phyloP scores from a whole-genome alignment of 2,329 filamentous ascomycete species.

The Lachnum nothofagi region DNA sequence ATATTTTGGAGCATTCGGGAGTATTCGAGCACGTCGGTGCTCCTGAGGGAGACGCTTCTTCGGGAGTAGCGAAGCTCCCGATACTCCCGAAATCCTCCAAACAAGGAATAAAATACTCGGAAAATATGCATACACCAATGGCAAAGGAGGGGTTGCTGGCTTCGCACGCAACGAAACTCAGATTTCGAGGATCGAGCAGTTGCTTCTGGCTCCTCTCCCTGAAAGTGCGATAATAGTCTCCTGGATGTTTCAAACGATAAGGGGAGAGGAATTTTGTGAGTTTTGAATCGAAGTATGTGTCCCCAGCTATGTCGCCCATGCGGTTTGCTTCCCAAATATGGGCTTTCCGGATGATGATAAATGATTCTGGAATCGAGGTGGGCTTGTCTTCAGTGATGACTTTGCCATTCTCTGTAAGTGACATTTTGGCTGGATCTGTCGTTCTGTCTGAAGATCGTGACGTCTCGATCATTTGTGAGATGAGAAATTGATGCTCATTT shows the following conservation, averaged over 20 bases:
- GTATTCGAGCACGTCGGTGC: too few species aligned
- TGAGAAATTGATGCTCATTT: too few species aligned
- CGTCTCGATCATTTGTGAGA: too few species aligned
- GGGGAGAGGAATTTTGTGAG: slow-evolving; percentile 21
- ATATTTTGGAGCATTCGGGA: too few species aligned
- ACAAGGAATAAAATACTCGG: too few species aligned
- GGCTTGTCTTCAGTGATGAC: neutral
- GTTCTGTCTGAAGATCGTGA: too few species aligned
- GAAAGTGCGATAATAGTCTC: slow-evolving; percentile 14
- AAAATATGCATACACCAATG: too few species aligned
- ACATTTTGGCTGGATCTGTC: slow-evolving; percentile 3
- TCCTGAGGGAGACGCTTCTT: too few species aligned
- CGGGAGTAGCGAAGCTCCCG: too few species aligned
- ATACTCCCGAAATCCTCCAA: too few species aligned
- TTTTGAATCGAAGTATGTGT: slow-evolving; percentile 17
- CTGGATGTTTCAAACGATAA: slow-evolving; percentile 9
- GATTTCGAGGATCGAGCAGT: slow-evolving; percentile 15
- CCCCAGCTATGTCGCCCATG: slow-evolving; percentile 20
- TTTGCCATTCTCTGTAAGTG: slow-evolving; percentile 1
- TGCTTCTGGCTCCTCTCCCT: slow-evolving; percentile 13
- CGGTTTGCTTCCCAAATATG: slow-evolving; percentile 11
- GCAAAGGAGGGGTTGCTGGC: slow-evolving; percentile 5
- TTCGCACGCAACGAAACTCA: slow-evolving; percentile 19
- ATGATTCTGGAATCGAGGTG: neutral
- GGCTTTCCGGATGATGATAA: slow-evolving; percentile 19